Percentiles rank a stretch among this genome's conserved stretches.
These are phyloP conservation scores for Candida sp. DNA, from an alignment of 1,139 yeast species.

Conservation along the genomic window DNA sequence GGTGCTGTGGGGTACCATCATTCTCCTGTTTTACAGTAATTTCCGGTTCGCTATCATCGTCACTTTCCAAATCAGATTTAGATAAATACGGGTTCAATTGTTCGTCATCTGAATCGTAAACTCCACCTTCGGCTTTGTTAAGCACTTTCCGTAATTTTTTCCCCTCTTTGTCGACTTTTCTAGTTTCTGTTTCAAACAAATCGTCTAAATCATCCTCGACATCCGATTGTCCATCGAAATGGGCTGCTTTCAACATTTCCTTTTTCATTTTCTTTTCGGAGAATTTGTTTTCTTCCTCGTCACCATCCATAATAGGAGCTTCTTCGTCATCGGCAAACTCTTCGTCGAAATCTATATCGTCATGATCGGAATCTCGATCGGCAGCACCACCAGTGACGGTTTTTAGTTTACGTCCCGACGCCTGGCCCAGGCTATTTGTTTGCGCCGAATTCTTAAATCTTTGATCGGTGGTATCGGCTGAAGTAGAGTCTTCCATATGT, in stretches of 20 bases:
- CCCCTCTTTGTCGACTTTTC: slow-evolving; percentile 90
- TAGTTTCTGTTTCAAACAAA: slow-evolving; percentile 59
- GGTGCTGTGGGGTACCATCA: slow-evolving; percentile 19
- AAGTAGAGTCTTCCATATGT: slow-evolving; percentile 66
- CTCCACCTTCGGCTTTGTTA: slow-evolving; percentile 84
- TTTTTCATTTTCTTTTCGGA: slow-evolving; percentile 85
- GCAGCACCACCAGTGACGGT: slow-evolving; percentile 59
- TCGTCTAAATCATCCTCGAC: slow-evolving; percentile 59
- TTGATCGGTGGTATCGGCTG: slow-evolving; percentile 45
- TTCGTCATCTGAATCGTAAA: slow-evolving; percentile 89
- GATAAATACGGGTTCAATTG: slow-evolving; percentile 75
- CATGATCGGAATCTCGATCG: slow-evolving; percentile 76
- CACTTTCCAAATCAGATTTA: slow-evolving; percentile 64
- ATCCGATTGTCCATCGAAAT: slow-evolving; percentile 60
- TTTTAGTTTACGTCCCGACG: slow-evolving; percentile 38
- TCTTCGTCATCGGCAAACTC: slow-evolving; percentile 99
- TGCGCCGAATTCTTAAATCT: slow-evolving; percentile 35
- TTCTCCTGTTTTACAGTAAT: slow-evolving; percentile 43
- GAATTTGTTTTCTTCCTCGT: slow-evolving; percentile 90
- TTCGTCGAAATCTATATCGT: slow-evolving; percentile 92
- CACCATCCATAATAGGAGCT: slow-evolving; percentile 97
- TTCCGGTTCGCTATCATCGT: slow-evolving; percentile 42
- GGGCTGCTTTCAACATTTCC: slow-evolving; percentile 86
- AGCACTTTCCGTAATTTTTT: slow-evolving; percentile 80
- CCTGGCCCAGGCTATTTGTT: slow-evolving; percentile 18